These are phyloP conservation scores for Mytilinidion resinicola DNA, from an alignment of 495 filamentous ascomycete species.

Conservation along the genomic window DNA sequence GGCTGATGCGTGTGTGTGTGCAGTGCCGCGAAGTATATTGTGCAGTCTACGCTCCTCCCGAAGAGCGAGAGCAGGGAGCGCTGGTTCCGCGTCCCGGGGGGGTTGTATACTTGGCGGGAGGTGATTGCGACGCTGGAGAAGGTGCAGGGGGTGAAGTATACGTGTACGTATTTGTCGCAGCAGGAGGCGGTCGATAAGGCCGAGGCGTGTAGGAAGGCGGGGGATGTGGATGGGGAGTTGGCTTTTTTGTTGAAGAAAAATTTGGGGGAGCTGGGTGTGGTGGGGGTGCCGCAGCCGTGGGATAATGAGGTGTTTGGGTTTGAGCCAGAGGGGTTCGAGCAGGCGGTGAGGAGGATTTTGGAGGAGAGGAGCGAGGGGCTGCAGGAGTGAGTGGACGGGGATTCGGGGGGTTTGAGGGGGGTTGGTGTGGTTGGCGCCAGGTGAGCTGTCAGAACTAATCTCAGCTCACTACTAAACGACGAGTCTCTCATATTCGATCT, in stretches of 20 bases:
- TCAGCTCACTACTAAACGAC: no score
- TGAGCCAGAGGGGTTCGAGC: slow-evolving; percentile 8
- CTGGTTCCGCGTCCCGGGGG: slow-evolving; percentile 3
- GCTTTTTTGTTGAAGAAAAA: slow-evolving; percentile 1
- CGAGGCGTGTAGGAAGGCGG: slow-evolving; percentile 3
- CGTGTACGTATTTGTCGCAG: not conserved
- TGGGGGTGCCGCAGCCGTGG: slow-evolving; percentile 4
- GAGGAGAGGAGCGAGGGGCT: not conserved
- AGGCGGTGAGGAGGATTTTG: slow-evolving; percentile 6
- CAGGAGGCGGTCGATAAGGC: slow-evolving; percentile 7
- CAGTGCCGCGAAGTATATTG: slow-evolving; percentile 4
- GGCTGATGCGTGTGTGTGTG: not conserved
- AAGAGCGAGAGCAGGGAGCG: slow-evolving; percentile 4
- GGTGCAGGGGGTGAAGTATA: slow-evolving; percentile 13
- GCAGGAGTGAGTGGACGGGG: no score
- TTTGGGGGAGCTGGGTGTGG: slow-evolving; percentile 1
- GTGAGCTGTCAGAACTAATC: no score
- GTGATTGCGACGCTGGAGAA: slow-evolving; percentile 3
- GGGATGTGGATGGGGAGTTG: slow-evolving; percentile 14
- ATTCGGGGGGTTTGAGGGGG: no score
- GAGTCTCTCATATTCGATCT: no score
- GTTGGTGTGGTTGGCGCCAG: no score
- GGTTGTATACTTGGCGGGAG: slow-evolving; percentile 3
- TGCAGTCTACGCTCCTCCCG: slow-evolving; percentile 11
- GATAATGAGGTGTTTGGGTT: slow-evolving; percentile 16